phyloP scores from a whole-genome alignment of 441 rosid genomes.

The Geranium incanum region DNA sequence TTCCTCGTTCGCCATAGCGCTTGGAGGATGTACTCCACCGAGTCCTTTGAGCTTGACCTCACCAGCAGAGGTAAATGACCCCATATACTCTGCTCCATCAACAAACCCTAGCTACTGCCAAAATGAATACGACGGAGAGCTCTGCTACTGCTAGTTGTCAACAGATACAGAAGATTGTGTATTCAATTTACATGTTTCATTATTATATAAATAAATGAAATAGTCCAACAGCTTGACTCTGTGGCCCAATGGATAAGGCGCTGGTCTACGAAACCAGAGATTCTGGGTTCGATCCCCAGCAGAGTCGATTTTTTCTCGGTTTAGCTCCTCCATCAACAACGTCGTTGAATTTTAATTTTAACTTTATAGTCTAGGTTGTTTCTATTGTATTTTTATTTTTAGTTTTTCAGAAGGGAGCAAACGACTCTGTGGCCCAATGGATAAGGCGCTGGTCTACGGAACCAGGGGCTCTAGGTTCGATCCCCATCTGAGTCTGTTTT shows the following conservation, averaged over 20 bases:
- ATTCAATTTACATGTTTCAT: no score
- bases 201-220: no score
- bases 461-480: conserved; percentile 98
- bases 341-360: not conserved
- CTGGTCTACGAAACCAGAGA: conserved; percentile 99
- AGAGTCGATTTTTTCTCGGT: conserved; percentile 38
- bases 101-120: not conserved
- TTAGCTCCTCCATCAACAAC: not conserved
- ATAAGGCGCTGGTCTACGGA: conserved; percentile 99
- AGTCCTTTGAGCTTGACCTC: conserved; percentile 48
- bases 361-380: not conserved
- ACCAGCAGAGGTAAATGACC: conserved; percentile 44
- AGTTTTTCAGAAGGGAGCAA: no score
- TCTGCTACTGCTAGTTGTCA: not conserved
- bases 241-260: conserved; percentile 99
- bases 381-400: no score
- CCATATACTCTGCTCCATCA: conserved; percentile 51
- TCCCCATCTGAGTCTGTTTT: conserved; percentile 32
- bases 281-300: conserved; percentile 94
- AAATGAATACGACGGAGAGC: no score
- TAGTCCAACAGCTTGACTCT: not conserved
- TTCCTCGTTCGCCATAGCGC: conserved; percentile 58
- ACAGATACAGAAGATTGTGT: no score
- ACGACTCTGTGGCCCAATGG: conserved; percentile 80
- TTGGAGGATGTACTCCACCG: conserved; percentile 54